A percentile compares a stretch with the other conserved stretches of the same genome.
Conservation (phyloP, 345 rosid species). For the Corymbia maculata region DNA sequence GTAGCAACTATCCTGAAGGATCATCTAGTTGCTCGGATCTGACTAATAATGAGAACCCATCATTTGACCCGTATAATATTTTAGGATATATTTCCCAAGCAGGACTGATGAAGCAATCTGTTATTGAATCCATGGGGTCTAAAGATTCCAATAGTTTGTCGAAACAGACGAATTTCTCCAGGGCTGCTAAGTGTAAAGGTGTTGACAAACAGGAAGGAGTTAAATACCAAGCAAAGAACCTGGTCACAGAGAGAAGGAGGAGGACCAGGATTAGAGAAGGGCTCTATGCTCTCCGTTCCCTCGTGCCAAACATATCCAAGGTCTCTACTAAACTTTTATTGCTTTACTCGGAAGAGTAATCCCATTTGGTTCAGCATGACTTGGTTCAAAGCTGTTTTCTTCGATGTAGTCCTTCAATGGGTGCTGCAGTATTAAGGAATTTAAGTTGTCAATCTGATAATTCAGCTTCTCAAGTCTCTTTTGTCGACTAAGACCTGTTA, state of each 20-base stretch:
- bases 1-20: constrained; percentile 29
- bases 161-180: constrained; percentile 8
- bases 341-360: neutral
- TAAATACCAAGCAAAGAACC: constrained; percentile 57
- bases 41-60: constrained; percentile 16
- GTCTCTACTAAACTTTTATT: constrained; percentile 25
- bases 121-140: neutral
- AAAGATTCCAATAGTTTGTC: constrained; percentile 4
- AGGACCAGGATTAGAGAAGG: constrained; percentile 51
- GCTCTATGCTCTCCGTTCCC: constrained; percentile 42
- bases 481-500: neutral
- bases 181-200: constrained; percentile 3
- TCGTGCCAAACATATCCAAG: constrained; percentile 83
- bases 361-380: neutral
- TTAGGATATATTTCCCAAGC: constrained; percentile 4
- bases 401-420: neutral
- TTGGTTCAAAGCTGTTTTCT: neutral
- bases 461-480: neutral
- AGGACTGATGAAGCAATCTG: constrained; percentile 6
- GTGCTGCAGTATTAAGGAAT: neutral
- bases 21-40: constrained; percentile 40
- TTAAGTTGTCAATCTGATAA: neutral
- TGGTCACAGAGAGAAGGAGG: constrained; percentile 69
- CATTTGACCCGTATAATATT: neutral
- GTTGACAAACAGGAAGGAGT: constrained; percentile 17